These are phyloP conservation scores for Salvia rosmarinus DNA, from an alignment of 257 asterid genomes.

Conservation along the genomic window DNA sequence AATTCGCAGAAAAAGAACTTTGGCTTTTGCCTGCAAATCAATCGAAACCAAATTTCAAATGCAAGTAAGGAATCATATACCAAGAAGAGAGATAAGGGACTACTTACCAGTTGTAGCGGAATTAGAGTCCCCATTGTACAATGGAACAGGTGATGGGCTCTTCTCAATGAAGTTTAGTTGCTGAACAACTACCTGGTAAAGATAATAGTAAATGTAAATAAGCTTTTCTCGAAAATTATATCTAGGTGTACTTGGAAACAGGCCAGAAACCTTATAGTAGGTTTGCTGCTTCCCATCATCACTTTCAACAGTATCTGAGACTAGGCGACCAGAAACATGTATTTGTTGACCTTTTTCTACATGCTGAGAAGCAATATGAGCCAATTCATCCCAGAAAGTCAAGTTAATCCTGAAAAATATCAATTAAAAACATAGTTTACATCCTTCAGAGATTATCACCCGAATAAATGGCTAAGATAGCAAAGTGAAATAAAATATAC, in stretches of 20 bases:
- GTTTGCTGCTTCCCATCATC: slow-evolving; percentile 90
- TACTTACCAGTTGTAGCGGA: slow-evolving; percentile 46
- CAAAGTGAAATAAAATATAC: background rate
- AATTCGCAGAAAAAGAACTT: slow-evolving; percentile 47
- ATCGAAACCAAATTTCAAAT: slow-evolving; percentile 2
- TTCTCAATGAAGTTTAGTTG: slow-evolving; percentile 77
- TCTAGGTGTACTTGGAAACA: slow-evolving; percentile 8
- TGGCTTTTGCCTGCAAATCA: slow-evolving; percentile 64
- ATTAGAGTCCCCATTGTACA: slow-evolving; percentile 65
- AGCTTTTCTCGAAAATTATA: slow-evolving; percentile 17
- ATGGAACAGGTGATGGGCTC: slow-evolving; percentile 50
- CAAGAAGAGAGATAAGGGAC: background rate
- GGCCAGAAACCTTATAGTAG: slow-evolving; percentile 70
- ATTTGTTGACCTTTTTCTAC: slow-evolving; percentile 91
- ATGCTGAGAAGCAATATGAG: slow-evolving; percentile 74
- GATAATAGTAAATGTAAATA: slow-evolving; percentile 20
- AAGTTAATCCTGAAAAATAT: slow-evolving; percentile 66
- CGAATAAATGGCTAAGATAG: background rate
- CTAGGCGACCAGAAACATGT: slow-evolving; percentile 75
- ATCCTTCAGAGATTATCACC: slow-evolving; percentile 22
- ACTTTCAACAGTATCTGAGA: slow-evolving; percentile 77
- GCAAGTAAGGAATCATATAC: background rate
- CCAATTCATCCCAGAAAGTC: slow-evolving; percentile 89
- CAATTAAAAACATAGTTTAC: slow-evolving; percentile 2
- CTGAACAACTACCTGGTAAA: slow-evolving; percentile 82